Evolutionary conservation across 1,139 yeast species (phyloP), one percentile per base, ranked within the genome.

Genomic region (Pneumocystis murina): DNA sequence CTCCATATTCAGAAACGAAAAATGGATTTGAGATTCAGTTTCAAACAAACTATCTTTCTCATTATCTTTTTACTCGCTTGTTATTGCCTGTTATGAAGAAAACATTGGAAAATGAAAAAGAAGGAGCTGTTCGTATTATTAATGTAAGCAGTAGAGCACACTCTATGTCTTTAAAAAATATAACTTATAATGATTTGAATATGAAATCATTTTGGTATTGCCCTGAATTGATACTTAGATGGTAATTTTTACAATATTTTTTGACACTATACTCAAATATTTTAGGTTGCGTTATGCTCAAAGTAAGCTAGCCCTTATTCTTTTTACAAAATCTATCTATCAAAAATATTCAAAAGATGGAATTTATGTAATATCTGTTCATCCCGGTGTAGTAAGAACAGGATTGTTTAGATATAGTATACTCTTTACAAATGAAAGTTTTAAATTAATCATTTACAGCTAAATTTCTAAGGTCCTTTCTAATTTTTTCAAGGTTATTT

Each of bases 11-110:
- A 35, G 59, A 68, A 61, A 67, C 68, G 2, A 62, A 62, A 28
- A 68, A 68, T 17, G 70, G 70, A 38, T 66, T 59, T 59, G 70
- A 68, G 38, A 48, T 87, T 36, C 96, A 88, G 71, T 75, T 87
- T 66, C 96, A 88, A 71, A 85, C 92, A 2, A 87, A 87, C 72
- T 88, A 84, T 70, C 76, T 89, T 7, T 80, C 94, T 0, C 95
- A 90, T 61, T 86, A 85, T 67, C 74, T 88, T 33, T 76, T 89
- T 54, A 84, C 94, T 0, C 81, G 85, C 65, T 77, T 82, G 66
- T 73, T 89, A 43, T 68, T 87, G 8, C 85, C 86, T 0, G 68
- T 82, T 61, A 73, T 88, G 68, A 80, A 62, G 8, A 38, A 36
- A 54, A 48, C 65, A 14, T 54, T 60, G 41, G 59, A 80, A 64